Base-by-base conservation (phyloP, 768 basidiomycete genomes). In the Cubamyces sp. region DNA sequence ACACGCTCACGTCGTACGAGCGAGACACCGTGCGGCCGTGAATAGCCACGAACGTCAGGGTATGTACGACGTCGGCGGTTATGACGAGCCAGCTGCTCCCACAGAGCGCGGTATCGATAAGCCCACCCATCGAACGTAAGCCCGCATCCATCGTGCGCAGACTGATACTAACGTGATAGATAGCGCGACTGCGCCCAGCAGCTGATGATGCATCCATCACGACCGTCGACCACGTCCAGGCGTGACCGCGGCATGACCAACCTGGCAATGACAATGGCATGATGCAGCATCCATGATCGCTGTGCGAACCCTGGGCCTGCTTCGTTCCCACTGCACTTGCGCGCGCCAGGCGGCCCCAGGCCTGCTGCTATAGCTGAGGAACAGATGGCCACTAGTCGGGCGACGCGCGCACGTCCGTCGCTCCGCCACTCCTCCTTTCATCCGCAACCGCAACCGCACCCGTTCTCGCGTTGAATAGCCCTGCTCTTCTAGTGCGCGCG, bases 181-280 rank as follows among this genome's bases (percentile, higher is more conserved):
- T 43, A 28, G 4, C 26, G 45, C 45, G 19, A 23, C 19, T 18
- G 19, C n/a, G 23, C 8, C 23, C 18, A 26, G 40, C 23, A 42
- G 25, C 26, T 46, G 19, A 5, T 39, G 42, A 45, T 55, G 54
- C 19, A 55, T 55, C 14, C 42, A 55, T 55, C 54, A 45, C n/a
- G n/a, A n/a, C n/a, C n/a, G n/a, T n/a, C n/a, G n/a, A n/a, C 18
- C 11, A 12, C 18, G 40, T 28, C 15, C 53, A 41, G 40, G 25
- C n/a, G 26, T 16, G 54, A 45, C 42, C 45, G 54, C 54, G 42
- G 41, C 25, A 15, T 23, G 40, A 16, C 40, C 25, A 42, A 19
- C 53, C 34, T 42, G 40, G 11, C 52, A 42, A 14, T 16, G 39
- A 40, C 8, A 40, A 16, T 7, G 19, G 19, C 45, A 46, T 23